Evolutionary conservation across 495 filamentous ascomycete species (phyloP).

Genomic region (Physcia stellaris): DNA sequence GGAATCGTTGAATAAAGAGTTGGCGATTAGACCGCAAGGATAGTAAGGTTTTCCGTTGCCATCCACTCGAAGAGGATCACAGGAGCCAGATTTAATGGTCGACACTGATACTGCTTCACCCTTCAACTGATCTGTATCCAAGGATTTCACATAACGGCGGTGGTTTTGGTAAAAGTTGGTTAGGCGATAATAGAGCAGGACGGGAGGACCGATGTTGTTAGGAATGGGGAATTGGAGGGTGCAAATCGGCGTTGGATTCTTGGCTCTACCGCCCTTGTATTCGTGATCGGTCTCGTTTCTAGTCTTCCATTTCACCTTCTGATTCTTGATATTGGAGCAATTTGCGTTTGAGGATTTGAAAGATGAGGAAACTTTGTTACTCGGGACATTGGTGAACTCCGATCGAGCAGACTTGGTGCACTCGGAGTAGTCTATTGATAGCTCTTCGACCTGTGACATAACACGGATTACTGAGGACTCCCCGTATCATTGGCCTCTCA

Average conservation of each 20-base stretch:
- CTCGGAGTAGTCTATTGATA: conserved; percentile 78
- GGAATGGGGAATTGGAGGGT: conserved; percentile 63
- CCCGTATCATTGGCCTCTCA: background rate
- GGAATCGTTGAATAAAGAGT: conserved; percentile 95
- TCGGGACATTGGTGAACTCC: conserved; percentile 30
- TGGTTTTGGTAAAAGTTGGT: conserved; percentile 99
- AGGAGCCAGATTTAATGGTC: conserved; percentile 52
- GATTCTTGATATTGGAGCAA: conserved; percentile 9
- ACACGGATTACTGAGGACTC: background rate
- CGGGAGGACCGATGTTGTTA: conserved; percentile 59
- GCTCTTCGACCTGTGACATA: conserved; percentile 62
- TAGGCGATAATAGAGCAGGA: conserved; percentile 85
- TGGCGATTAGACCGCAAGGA: conserved; percentile 91
- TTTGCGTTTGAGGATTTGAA: conserved; percentile 44
- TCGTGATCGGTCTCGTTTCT: conserved; percentile 7
- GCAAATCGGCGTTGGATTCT: conserved; percentile 34
- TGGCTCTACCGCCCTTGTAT: conserved; percentile 1
- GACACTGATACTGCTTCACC: conserved; percentile 48
- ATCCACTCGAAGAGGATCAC: conserved; percentile 56
- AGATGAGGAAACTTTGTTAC: conserved; percentile 41
- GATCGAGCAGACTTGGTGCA: conserved; percentile 30
- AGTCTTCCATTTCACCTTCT: conserved; percentile 24
- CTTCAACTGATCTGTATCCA: conserved; percentile 68
- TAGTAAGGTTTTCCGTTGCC: conserved; percentile 53
- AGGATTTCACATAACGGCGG: conserved; percentile 82